Conservation (phyloP, 164 flowering plant species). For the Cinnamomum chago region DNA sequence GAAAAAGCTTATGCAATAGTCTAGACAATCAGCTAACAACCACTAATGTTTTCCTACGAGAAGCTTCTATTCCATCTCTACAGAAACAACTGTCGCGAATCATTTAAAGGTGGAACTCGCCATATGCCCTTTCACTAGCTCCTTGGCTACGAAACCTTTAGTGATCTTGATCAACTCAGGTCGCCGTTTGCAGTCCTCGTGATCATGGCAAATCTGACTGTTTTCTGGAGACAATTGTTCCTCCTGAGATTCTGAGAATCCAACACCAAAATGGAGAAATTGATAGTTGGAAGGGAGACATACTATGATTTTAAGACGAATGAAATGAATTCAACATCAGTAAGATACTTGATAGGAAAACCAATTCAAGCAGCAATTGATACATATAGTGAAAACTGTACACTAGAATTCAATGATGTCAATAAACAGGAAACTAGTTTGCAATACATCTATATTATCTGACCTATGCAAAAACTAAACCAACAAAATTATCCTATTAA, state of each 20-base stretch:
- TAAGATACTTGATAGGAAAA: neutral
- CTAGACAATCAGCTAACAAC: conserved; percentile 9
- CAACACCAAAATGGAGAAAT: conserved; percentile 1
- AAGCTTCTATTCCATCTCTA: conserved; percentile 12
- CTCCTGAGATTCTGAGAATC: conserved; percentile 57
- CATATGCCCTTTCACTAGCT: conserved; percentile 90
- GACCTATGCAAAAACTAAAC: neutral
- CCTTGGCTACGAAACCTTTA: conserved; percentile 90
- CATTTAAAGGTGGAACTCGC: conserved; percentile 54
- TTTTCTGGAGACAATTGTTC: conserved; percentile 28
- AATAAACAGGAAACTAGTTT: too few relatives aligned
- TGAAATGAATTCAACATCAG: too few relatives aligned
- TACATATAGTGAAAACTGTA: neutral
- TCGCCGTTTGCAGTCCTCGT: conserved; percentile 62
- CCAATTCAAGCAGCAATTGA: neutral
- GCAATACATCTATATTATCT: neutral
- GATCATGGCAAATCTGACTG: conserved; percentile 50
- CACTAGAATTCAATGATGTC: neutral
- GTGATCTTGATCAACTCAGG: conserved; percentile 63
- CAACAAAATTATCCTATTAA: neutral
- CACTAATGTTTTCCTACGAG: conserved; percentile 2
- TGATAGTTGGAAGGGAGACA: neutral
- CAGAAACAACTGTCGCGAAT: conserved; percentile 15
- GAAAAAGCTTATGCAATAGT: neutral
- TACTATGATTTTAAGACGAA: neutral